These are phyloP conservation scores for Scalesia atractyloides DNA, from an alignment of 129 eudicot genomes.

Conservation along the genomic window DNA sequence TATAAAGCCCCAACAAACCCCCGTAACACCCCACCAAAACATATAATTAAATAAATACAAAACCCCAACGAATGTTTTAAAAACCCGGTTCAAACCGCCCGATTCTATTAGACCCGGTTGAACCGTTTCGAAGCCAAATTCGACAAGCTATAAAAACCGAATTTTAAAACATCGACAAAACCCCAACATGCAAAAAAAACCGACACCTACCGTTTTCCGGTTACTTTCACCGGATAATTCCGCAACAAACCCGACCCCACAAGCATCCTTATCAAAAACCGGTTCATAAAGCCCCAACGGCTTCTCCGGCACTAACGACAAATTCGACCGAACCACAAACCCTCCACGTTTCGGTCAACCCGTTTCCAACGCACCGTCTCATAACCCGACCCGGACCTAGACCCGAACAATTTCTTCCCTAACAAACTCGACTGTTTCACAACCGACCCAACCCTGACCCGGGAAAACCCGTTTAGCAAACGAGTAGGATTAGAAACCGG, in stretches of 20 bases:
- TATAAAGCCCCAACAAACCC: too few relatives aligned
- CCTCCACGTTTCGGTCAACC: slow-evolving; percentile 25
- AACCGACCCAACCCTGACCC: slow-evolving; percentile 27
- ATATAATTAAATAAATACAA: background rate
- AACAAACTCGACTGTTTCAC: slow-evolving; percentile 35
- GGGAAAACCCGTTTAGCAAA: slow-evolving; percentile 22
- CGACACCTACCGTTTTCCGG: slow-evolving; percentile 77
- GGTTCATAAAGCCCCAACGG: slow-evolving; percentile 95
- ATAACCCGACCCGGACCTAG: slow-evolving; percentile 36
- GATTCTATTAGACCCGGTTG: too few relatives aligned
- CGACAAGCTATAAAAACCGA: too few relatives aligned
- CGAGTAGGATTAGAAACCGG: background rate
- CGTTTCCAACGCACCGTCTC: slow-evolving; percentile 53
- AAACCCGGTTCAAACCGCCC: too few relatives aligned
- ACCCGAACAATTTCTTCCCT: slow-evolving; percentile 49
- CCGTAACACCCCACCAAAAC: background rate
- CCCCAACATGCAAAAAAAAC: background rate
- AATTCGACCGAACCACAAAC: slow-evolving; percentile 51
- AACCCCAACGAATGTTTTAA: background rate
- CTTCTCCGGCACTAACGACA: slow-evolving; percentile 94
- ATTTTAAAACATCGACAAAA: too few relatives aligned
- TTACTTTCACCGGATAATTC: slow-evolving; percentile 84
- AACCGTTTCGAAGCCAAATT: too few relatives aligned
- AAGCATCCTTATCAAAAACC: slow-evolving; percentile 80
- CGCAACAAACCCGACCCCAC: slow-evolving; percentile 99